A percentile compares a stretch with the other conserved stretches of the same genome.
Evolutionary conservation across 768 basidiomycete species (phyloP).

Genomic region (Grammothele lineata): DNA sequence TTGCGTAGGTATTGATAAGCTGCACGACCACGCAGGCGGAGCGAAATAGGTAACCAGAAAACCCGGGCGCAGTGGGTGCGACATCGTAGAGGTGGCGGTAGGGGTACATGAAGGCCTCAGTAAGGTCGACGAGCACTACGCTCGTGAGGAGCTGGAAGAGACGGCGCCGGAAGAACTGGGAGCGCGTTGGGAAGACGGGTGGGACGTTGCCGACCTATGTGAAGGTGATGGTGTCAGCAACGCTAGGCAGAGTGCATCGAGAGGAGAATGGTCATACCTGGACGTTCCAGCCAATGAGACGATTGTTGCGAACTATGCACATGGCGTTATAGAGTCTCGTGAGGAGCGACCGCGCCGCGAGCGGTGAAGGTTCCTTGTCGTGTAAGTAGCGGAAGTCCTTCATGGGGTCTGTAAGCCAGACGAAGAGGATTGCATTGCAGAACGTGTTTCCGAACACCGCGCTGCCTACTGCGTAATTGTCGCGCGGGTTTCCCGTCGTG

Average conservation of each 20-base stretch:
- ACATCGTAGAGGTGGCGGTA: constrained; percentile 1
- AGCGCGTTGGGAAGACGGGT: background rate
- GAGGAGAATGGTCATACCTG: constrained; percentile 8
- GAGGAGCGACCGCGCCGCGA: constrained; percentile 1
- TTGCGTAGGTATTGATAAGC: constrained; percentile 1
- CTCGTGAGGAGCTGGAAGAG: constrained; percentile 2
- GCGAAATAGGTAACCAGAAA: background rate
- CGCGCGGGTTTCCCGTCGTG: background rate
- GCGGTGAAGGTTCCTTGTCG: background rate
- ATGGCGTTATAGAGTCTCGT: constrained; percentile 3
- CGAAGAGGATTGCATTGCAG: constrained; percentile 1
- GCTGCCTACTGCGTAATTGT: constrained; percentile 8
- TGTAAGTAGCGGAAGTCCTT: constrained; percentile 1
- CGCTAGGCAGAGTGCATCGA: background rate
- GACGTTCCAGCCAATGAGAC: constrained; percentile 17
- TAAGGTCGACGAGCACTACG: constrained; percentile 8
- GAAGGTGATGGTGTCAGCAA: background rate
- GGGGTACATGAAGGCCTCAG: constrained; percentile 4
- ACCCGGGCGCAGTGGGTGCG: background rate
- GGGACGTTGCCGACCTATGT: constrained; percentile 12
- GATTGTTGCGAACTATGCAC: constrained; percentile 8
- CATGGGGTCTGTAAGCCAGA: constrained; percentile 7
- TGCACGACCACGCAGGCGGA: background rate
- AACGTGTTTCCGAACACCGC: constrained; percentile 4
- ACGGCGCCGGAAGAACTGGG: constrained; percentile 4